A percentile compares a stretch with the other conserved stretches of the same genome.
phyloP scores from a whole-genome alignment of 768 basidiomycete species.

The Pisolithus sp. region DNA sequence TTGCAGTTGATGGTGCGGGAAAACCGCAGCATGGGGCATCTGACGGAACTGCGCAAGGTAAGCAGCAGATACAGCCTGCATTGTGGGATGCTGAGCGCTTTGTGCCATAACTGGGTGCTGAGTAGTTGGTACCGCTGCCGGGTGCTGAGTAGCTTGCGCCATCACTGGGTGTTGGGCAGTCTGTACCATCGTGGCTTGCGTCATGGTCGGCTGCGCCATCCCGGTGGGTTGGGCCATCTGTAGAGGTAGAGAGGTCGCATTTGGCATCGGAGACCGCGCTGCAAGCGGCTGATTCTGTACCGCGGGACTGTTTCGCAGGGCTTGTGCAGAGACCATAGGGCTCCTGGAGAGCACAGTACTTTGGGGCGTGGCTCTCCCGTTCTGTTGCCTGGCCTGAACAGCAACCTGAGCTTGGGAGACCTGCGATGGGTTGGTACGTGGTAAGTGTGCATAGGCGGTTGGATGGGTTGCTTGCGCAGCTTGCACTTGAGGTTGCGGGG shows the following conservation, averaged over 20 bases:
- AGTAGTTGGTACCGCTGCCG: too few species aligned
- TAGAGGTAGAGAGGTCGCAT: constrained; percentile 13
- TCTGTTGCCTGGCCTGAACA: constrained; percentile 16
- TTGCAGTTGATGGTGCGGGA: constrained; percentile 20
- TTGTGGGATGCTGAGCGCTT: too few species aligned
- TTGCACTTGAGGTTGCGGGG: constrained; percentile 8
- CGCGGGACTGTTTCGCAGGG: constrained; percentile 32
- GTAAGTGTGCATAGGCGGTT: constrained; percentile 15
- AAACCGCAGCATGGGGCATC: constrained; percentile 23
- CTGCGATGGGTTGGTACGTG: constrained; percentile 12
- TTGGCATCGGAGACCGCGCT: constrained; percentile 15
- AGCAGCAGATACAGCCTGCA: constrained; percentile 20
- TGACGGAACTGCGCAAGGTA: constrained; percentile 31
- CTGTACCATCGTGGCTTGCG: constrained; percentile 19
- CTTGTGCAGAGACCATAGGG: constrained; percentile 9
- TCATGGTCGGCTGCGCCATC: constrained; percentile 15
- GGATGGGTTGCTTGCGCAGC: constrained; percentile 12
- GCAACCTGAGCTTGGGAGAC: constrained; percentile 19
- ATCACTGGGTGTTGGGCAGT: constrained; percentile 21
- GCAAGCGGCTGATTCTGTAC: constrained; percentile 24
- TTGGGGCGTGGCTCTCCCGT: constrained; percentile 27
- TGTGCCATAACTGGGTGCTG: too few species aligned
- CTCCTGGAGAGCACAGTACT: constrained; percentile 12
- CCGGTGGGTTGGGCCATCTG: constrained; percentile 17
- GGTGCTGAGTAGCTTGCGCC: background rate